Evolutionary conservation across 1,284 basidiomycete species (phyloP).

Genomic region (Rhizoctonia solani): DNA sequence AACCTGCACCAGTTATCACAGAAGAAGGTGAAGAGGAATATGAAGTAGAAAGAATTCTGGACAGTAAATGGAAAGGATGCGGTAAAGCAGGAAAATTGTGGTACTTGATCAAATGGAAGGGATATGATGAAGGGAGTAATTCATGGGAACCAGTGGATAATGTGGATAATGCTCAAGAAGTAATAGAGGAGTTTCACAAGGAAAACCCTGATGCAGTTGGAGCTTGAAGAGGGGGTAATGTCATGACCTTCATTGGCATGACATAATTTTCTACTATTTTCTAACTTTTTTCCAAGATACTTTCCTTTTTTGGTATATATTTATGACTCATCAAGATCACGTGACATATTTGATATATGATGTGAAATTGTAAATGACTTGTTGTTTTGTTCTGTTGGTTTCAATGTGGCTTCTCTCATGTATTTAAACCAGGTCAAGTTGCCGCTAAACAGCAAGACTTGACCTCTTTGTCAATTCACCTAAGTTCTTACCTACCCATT

Average conservation of each 20-base stretch:
- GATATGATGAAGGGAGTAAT: not conserved
- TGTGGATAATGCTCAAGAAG: not conserved
- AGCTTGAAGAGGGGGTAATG: constrained; percentile 1
- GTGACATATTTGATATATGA: too few species aligned
- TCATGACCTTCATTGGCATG: not conserved
- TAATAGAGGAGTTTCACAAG: not conserved
- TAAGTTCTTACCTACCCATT: too few species aligned
- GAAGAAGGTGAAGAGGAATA: constrained; percentile 35
- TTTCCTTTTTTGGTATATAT: too few species aligned
- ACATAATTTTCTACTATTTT: not conserved
- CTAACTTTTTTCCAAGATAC: too few species aligned
- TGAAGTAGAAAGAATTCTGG: constrained; percentile 39
- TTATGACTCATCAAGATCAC: too few species aligned
- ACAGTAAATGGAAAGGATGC: not conserved
- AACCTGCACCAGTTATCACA: constrained; percentile 26
- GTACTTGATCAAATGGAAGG: constrained; percentile 6
- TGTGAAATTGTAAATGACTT: too few species aligned
- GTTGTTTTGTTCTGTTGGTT: too few species aligned
- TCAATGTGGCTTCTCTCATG: too few species aligned
- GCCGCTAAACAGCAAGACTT: too few species aligned
- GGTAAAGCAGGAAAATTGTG: not conserved
- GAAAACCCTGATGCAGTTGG: not conserved
- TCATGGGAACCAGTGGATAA: constrained; percentile 4
- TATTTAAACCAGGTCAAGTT: too few species aligned
- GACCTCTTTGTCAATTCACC: too few species aligned